Percentiles rank a stretch among this genome's conserved stretches.
These are phyloP conservation scores for Stagonosporopsis vannaccii DNA, from an alignment of 2,329 filamentous ascomycete genomes.

Conservation along the genomic window DNA sequence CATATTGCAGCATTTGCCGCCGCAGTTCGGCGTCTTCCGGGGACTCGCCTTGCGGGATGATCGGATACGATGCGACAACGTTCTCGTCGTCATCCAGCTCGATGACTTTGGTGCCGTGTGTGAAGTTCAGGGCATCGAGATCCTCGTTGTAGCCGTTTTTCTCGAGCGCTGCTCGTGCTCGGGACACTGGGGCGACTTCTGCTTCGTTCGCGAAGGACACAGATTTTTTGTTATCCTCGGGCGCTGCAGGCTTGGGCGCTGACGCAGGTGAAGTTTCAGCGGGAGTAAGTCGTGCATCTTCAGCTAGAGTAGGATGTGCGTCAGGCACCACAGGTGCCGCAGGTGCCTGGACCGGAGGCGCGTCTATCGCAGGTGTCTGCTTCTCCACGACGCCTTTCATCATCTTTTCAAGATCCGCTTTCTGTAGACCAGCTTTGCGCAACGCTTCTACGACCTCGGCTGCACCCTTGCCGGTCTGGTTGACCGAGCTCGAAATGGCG, in stretches of 20 bases:
- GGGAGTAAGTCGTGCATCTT: neutral
- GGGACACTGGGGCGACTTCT: conserved; percentile 49
- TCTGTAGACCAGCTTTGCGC: conserved; percentile 73
- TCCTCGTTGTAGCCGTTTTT: conserved; percentile 37
- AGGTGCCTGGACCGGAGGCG: neutral
- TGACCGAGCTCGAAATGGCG: conserved; percentile 66
- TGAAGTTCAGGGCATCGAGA: conserved; percentile 40
- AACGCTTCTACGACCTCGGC: conserved; percentile 75
- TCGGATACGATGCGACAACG: conserved; percentile 52
- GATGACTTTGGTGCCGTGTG: conserved; percentile 48
- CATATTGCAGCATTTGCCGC: conserved; percentile 89
- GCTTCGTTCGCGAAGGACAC: conserved; percentile 70
- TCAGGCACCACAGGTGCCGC: neutral
- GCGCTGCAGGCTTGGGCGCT: neutral
- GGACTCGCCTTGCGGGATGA: conserved; percentile 77
- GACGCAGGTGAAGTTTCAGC: neutral
- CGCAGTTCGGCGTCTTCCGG: conserved; percentile 81
- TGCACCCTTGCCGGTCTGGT: conserved; percentile 69
- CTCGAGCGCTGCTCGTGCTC: conserved; percentile 19
- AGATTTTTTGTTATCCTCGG: conserved; percentile 57
- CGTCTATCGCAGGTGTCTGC: neutral
- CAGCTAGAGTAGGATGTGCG: neutral
- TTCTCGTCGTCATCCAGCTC: conserved; percentile 55
- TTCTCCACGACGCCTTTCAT: conserved; percentile 13
- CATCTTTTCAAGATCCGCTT: conserved; percentile 36